Conservation (phyloP, 2,329 filamentous ascomycete species). For the Pseudogymnoascus sp. region DNA sequence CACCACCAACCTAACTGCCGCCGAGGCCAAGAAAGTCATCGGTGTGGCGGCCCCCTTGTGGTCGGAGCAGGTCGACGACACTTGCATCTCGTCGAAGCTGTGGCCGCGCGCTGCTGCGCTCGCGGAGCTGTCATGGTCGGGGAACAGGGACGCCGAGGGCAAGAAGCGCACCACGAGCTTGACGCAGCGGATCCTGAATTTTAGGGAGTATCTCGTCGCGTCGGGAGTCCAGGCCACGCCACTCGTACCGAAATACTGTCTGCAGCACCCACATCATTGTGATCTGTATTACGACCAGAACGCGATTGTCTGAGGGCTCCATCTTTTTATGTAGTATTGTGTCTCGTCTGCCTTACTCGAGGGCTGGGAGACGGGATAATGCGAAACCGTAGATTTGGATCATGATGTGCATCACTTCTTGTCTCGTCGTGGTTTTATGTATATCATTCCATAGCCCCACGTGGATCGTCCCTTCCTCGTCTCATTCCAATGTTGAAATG, state of each 20-base stretch:
- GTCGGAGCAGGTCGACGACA: slow-evolving; percentile 65
- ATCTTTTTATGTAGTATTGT: background rate
- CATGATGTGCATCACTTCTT: background rate
- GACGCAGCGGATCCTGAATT: slow-evolving; percentile 49
- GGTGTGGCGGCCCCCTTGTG: slow-evolving; percentile 77
- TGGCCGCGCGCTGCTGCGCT: slow-evolving; percentile 69
- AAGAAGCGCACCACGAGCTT: slow-evolving; percentile 53
- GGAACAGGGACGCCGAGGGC: slow-evolving; percentile 52
- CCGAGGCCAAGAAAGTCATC: slow-evolving; percentile 56
- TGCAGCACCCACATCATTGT: slow-evolving; percentile 48
- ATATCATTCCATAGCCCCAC: background rate
- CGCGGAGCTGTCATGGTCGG: slow-evolving; percentile 71
- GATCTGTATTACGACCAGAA: slow-evolving; percentile 46
- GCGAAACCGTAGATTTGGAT: background rate
- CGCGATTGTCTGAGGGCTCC: slow-evolving; percentile 16
- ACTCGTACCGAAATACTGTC: slow-evolving; percentile 48
- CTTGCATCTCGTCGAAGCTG: slow-evolving; percentile 62
- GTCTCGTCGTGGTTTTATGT: background rate
- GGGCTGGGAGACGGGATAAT: background rate
- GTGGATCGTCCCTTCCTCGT: background rate
- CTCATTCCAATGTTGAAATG: background rate
- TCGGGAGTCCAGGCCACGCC: slow-evolving; percentile 42
- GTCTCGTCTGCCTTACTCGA: background rate
- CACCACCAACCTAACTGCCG: slow-evolving; percentile 48
- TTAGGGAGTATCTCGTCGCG: slow-evolving; percentile 49